Evolutionary conservation across 2,329 filamentous ascomycete species (phyloP).

Genomic region (Nothophaeocryptopus gaeumannii): DNA sequence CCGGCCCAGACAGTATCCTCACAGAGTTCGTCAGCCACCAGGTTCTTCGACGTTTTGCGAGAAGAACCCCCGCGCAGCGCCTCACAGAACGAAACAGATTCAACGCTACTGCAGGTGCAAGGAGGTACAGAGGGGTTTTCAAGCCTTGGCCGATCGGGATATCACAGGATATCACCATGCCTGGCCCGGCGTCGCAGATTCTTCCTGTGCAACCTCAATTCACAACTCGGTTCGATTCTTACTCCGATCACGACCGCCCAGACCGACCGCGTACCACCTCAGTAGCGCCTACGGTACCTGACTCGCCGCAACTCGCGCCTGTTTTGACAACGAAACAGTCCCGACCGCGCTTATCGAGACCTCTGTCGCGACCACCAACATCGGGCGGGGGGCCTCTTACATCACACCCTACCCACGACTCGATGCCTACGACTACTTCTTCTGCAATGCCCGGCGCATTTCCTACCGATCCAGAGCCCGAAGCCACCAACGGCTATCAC

Average conservation of each 20-base stretch:
- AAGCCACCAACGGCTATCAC: conserved; percentile 2
- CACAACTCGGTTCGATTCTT: too few species aligned
- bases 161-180: too few species aligned
- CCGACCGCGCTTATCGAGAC: conserved; percentile 10
- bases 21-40: too few species aligned
- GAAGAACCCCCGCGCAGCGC: too few species aligned
- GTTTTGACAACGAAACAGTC: conserved; percentile 5
- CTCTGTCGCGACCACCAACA: conserved; percentile 28
- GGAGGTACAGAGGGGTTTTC: too few species aligned
- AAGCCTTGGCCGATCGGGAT: too few species aligned
- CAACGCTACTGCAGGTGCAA: conserved; percentile 3
- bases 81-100: too few species aligned
- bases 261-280: conserved; percentile 23
- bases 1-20: too few species aligned
- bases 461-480: conserved; percentile 26
- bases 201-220: too few species aligned
- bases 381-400: conserved; percentile 34
- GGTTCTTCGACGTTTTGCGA: too few species aligned
- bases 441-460: conserved; percentile 19
- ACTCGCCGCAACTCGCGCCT: conserved; percentile 25
- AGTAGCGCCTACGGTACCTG: conserved; percentile 21
- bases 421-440: conserved; percentile 12
- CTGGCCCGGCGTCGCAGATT: too few species aligned
- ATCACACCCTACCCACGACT: conserved; percentile 33
- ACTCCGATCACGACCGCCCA: too few species aligned